Evolutionary conservation across 352 stramenopile genomes (phyloP), one percentile per base, ranked within the genome.

Genomic region (Globisporangium nunn): DNA sequence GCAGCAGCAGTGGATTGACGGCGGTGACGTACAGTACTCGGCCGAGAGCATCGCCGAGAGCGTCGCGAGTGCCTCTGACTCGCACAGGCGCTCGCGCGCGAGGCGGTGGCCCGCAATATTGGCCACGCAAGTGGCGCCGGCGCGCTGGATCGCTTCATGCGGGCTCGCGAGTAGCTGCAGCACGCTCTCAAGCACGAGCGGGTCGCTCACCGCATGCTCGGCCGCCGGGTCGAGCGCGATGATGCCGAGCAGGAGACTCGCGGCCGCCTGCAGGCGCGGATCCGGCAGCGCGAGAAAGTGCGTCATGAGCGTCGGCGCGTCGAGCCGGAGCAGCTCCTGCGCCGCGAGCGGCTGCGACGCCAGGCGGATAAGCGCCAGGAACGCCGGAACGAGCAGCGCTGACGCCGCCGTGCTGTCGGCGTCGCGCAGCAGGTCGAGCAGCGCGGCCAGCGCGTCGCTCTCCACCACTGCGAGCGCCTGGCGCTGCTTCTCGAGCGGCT

Each of bases 301-400:
- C 11, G 64, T 62, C 50, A 87, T 53, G 18, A 78, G 67, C 55
- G 52, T 46, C 28, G 67, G 43, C 8, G 69, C 67, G 2, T 81
- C 62, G 31, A 91, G 67, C n/a, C 75, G 70, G 50, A 83, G 8
- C 4, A 91, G 70, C 55, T 88, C 78, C 39, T 87, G 73, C 30
- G 61, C 56, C 46, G 89, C 57, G 0, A 85, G 56, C 40, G 78
- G 56, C 50, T 87, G 67, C 31, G 62, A 69, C 17, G 76, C 81
- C 28, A 88, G 54, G 15, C 74, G 70, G 55, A 91, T 91, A 28
- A 91, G 71, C 28, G 69, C 61, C 44, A 91, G 64, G 53, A 85
- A 89, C 46, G 78, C 63, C 28, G 77, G 75, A 3, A 91, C 66
- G 52, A 87, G 70, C 44, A 91, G 65, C 56, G 74, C 63, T 15